A percentile compares a stretch with the other conserved stretches of the same genome.
These are phyloP conservation scores for Lathyrus oleraceus DNA, from an alignment of 306 rosid species.

Conservation along the genomic window DNA sequence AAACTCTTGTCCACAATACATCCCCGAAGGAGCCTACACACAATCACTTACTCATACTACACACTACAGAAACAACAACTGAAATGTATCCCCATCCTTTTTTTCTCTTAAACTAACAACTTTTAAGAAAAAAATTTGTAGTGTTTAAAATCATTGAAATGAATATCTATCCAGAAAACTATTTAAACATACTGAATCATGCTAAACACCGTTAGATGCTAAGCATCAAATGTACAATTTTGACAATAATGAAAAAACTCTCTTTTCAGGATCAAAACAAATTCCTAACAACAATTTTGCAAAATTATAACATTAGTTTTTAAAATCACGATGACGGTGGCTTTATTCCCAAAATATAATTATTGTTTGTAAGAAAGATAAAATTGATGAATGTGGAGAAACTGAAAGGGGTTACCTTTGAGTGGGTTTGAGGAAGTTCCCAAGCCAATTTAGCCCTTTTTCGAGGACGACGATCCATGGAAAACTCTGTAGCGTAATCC, in stretches of 20 bases:
- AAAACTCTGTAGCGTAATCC: conserved; percentile 9
- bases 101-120: not conserved
- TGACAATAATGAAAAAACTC: not conserved
- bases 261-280: conserved; percentile 4
- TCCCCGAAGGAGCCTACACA: conserved; percentile 27
- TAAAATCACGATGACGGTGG: not conserved
- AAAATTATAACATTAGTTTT: not conserved
- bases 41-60: conserved; percentile 16
- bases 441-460: conserved; percentile 11
- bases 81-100: not conserved
- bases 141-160: not conserved
- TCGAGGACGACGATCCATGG: conserved; percentile 20
- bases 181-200: not conserved
- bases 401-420: conserved; percentile 10
- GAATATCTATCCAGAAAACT: not conserved
- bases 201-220: not conserved
- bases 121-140: not conserved
- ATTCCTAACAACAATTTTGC: not conserved
- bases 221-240: not conserved
- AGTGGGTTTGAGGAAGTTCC: conserved; percentile 21
- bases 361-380: not conserved
- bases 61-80: not conserved
- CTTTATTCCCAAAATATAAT: not conserved
- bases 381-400: not conserved
- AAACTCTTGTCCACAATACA: conserved; percentile 26